These are phyloP conservation scores for Nannochloropsis gaditana DNA, from an alignment of 108 stramenopile genomes.

Conservation along the genomic window DNA sequence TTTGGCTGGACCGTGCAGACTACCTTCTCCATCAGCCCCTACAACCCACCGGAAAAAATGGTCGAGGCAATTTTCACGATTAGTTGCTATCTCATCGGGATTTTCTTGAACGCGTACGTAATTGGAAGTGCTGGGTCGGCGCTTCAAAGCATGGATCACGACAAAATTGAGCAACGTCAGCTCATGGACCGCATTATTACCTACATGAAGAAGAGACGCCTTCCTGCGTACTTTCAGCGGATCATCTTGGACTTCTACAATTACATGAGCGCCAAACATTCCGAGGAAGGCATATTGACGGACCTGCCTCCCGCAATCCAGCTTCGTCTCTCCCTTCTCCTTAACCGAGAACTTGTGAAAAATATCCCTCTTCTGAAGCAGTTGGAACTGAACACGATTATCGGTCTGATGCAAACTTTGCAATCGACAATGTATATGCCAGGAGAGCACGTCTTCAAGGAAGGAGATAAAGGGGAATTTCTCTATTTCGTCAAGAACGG, in stretches of 20 bases:
- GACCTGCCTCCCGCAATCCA: neutral
- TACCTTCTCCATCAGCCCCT: neutral
- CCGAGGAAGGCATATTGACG: constrained; percentile 13
- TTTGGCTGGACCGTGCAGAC: neutral
- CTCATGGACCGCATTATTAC: constrained; percentile 9
- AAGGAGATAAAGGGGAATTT: neutral
- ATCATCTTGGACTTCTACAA: constrained; percentile 16
- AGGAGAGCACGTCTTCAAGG: constrained; percentile 2
- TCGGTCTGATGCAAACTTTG: constrained; percentile 15
- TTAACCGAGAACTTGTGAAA: constrained; percentile 1
- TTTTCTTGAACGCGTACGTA: constrained; percentile 11
- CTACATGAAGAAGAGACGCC: neutral
- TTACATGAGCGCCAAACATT: neutral
- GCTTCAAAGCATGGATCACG: constrained; percentile 10
- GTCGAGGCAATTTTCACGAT: neutral
- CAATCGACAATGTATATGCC: neutral
- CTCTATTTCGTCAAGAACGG: constrained; percentile 6
- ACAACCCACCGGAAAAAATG: neutral
- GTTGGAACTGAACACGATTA: neutral
- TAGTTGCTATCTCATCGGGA: neutral
- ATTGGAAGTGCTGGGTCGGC: neutral
- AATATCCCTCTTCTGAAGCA: constrained; percentile 17
- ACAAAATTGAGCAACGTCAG: constrained; percentile 1
- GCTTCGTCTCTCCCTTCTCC: constrained; percentile 7
- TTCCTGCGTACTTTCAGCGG: constrained; percentile 14